phyloP scores from a whole-genome alignment of 306 rosid genomes.

The Styphnolobium japonicum region DNA sequence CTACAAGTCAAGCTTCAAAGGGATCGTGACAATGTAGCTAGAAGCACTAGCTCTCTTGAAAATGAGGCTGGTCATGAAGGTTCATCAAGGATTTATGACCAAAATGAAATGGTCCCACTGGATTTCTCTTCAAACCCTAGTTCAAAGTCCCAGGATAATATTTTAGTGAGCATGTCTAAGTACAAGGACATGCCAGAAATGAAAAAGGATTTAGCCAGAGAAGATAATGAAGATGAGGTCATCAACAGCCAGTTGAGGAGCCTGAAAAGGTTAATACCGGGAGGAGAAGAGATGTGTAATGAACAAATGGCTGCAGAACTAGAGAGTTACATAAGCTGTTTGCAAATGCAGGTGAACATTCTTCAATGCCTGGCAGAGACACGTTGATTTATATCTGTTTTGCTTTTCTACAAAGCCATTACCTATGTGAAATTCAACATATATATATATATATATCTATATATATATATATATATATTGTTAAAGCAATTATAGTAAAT shows the following conservation, averaged over 20 bases:
- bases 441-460: too few species aligned
- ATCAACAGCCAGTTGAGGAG: constrained; percentile 23
- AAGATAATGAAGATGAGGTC: constrained; percentile 5
- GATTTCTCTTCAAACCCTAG: constrained; percentile 7
- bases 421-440: background rate
- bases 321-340: constrained; percentile 62
- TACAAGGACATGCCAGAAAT: background rate
- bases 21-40: background rate
- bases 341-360: constrained; percentile 72
- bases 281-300: constrained; percentile 56
- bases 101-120: constrained; percentile 13
- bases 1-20: constrained; percentile 45
- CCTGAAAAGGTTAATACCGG: constrained; percentile 58
- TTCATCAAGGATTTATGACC: background rate
- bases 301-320: constrained; percentile 52
- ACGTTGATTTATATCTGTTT: constrained; percentile 4
- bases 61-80: background rate
- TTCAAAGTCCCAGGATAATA: background rate
- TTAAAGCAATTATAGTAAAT: background rate
- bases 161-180: background rate
- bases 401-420: background rate
- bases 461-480: too few species aligned
- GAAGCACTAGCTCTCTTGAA: background rate
- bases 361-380: constrained; percentile 50
- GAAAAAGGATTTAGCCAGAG: background rate